Conservation (phyloP, 345 rosid genomes). For the Lepidium africanum region DNA sequence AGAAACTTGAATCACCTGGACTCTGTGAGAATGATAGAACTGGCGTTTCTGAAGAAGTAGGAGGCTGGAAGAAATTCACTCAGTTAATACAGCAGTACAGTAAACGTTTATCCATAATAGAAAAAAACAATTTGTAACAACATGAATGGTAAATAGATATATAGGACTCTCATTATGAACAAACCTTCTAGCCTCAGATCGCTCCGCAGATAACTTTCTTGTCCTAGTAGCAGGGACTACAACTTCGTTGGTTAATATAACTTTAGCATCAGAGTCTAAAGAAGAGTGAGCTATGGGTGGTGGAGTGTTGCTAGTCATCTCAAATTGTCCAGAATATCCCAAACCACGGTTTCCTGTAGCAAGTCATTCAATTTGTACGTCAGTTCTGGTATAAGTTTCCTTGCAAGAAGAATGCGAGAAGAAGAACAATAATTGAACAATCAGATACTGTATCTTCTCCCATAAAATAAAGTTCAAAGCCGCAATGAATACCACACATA, state of each 20-base stretch:
- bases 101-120: background rate
- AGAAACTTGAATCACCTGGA: conserved; percentile 59
- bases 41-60: conserved; percentile 66
- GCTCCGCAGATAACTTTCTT: conserved; percentile 59
- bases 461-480: background rate
- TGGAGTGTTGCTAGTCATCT: conserved; percentile 44
- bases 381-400: conserved; percentile 19
- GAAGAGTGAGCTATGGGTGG: conserved; percentile 51
- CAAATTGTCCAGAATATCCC: conserved; percentile 40
- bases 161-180: background rate
- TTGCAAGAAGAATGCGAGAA: background rate
- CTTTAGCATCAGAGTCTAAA: conserved; percentile 48
- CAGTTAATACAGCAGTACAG: background rate
- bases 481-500: background rate
- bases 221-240: conserved; percentile 48
- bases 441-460: background rate
- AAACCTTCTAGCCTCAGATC: conserved; percentile 73
- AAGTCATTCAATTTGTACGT: conserved; percentile 41
- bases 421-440: conserved; percentile 1
- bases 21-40: conserved; percentile 93
- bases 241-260: conserved; percentile 42
- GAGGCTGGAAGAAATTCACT: conserved; percentile 42
- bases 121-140: background rate
- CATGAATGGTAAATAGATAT: background rate
- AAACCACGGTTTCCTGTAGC: conserved; percentile 38